A percentile compares a stretch with the other conserved stretches of the same genome.
Conservation (phyloP, 306 rosid species). For the Coriaria nepalensis region DNA sequence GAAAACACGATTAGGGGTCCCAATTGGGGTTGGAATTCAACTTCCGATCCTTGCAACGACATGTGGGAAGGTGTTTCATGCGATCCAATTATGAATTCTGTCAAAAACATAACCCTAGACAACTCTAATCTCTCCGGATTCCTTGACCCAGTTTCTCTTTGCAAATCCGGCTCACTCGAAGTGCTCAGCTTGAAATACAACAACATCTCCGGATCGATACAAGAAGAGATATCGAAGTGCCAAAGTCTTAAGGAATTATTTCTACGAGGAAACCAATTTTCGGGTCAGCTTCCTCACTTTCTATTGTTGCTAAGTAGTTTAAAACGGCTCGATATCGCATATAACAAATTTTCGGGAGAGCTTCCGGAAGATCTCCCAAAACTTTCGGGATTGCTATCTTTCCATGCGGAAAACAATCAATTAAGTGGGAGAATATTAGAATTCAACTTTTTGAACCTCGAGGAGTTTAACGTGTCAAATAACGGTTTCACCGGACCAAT, state of each 20-base stretch:
- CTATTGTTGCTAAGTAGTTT: conserved; percentile 22
- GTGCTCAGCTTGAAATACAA: conserved; percentile 27
- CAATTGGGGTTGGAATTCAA: conserved; percentile 45
- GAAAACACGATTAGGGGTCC: conserved; percentile 9
- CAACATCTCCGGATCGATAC: conserved; percentile 21
- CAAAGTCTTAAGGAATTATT: conserved; percentile 29
- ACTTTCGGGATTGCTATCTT: conserved; percentile 36
- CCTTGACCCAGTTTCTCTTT: conserved; percentile 29
- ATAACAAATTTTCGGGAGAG: conserved; percentile 33
- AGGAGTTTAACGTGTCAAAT: conserved; percentile 37
- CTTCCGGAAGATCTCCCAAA: conserved; percentile 29
- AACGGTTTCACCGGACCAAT: conserved; percentile 36
- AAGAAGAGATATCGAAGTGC: conserved; percentile 34
- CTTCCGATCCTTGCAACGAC: conserved; percentile 44
- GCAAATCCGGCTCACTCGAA: conserved; percentile 18
- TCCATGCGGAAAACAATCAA: conserved; percentile 39
- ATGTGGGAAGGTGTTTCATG: conserved; percentile 42
- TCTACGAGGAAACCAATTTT: conserved; percentile 32
- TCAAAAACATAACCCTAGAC: conserved; percentile 29
- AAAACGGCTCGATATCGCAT: conserved; percentile 25
- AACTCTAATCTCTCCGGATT: conserved; percentile 19
- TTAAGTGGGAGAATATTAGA: conserved; percentile 33
- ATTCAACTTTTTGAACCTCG: conserved; percentile 39
- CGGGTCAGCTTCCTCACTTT: conserved; percentile 34
- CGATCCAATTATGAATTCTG: conserved; percentile 4